Evolutionary conservation across 192 early-diverging fungal genomes (phyloP), one percentile per base, ranked within the genome.

Genomic region (Coemansia sp.): DNA sequence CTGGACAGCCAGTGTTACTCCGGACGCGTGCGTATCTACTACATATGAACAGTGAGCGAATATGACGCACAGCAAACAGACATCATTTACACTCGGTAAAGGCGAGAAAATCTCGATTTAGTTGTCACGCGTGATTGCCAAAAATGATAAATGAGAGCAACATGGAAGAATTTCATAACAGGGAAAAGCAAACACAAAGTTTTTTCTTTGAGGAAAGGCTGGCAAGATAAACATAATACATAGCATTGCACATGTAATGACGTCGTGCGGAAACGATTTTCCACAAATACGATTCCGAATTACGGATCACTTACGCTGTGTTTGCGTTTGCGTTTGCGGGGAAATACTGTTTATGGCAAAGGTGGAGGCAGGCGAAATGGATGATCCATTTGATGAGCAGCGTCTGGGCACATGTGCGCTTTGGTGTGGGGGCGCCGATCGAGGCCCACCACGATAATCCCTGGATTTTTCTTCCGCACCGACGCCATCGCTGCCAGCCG

Each of bases 351-450:
- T 25, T 20, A 22, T 23, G 7, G 6, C 20, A 25, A 54, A 31
- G 3, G 63, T 65, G n/a, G 55, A 59, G 13, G 59, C n/a, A 2
- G 65, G 47, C 31, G 73, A 69, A 20, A 58, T 27, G 19, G 73
- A 61, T 52, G 67, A 75, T 58, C 59, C 59, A 34, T 65, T 45
- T 28, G 73, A 75, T 37, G 59, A 50, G 56, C n/a, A n/a, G n/a
- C 73, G 65, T 40, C 67, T 69, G 23, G 65, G 57, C 41, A 33
- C 70, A 15, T 33, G 38, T 40, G 50, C 25, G 38, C 50, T 20
- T 54, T 40, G 61, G 44, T 28, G 20, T 23, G 47, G 50, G 29
- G 66, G 31, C 59, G 58, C 58, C 36, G 66, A 68, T 61, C 59
- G 53, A 11, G 54, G 66, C 41, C 22, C 40, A 34, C n/a, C n/a